phyloP scores from a whole-genome alignment of 73 alveolate genomes.

The Tetrahymena malaccensis region DNA sequence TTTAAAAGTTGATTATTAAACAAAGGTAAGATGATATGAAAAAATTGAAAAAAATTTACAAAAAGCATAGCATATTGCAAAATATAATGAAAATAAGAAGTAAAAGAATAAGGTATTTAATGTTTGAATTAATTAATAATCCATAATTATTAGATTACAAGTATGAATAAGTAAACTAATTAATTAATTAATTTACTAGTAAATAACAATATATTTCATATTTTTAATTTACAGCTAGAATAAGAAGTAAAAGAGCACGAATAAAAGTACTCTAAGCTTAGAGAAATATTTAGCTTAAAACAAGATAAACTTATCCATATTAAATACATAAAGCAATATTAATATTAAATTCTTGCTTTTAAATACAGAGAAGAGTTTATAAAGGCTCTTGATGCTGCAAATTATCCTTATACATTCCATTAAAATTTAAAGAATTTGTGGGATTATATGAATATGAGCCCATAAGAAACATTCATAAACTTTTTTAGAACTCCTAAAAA shows the following conservation, averaged over 20 bases:
- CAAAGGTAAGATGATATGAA: background rate
- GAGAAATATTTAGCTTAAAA: background rate
- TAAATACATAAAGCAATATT: background rate
- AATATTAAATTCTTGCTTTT: background rate
- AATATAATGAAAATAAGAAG: background rate
- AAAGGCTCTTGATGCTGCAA: background rate
- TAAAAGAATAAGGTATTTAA: background rate
- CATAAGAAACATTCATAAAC: background rate
- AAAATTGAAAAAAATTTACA: background rate
- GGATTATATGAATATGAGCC: background rate
- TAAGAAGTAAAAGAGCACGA: background rate
- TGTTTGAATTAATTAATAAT: background rate
- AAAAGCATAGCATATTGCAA: background rate
- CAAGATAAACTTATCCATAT: background rate
- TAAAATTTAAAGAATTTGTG: background rate
- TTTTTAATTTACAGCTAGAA: background rate
- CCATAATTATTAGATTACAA: background rate
- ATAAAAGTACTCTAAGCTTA: background rate
- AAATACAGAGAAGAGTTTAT: background rate
- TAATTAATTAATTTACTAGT: background rate
- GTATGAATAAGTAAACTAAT: background rate
- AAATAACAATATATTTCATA: too few relatives aligned
- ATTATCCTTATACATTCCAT: background rate
- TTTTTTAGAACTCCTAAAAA: background rate
- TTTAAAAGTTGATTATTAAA: background rate